Evolutionary conservation across 2,329 filamentous ascomycete species (phyloP), one percentile per base, ranked within the genome.

Genomic region (Dichotomopilus funicola): DNA sequence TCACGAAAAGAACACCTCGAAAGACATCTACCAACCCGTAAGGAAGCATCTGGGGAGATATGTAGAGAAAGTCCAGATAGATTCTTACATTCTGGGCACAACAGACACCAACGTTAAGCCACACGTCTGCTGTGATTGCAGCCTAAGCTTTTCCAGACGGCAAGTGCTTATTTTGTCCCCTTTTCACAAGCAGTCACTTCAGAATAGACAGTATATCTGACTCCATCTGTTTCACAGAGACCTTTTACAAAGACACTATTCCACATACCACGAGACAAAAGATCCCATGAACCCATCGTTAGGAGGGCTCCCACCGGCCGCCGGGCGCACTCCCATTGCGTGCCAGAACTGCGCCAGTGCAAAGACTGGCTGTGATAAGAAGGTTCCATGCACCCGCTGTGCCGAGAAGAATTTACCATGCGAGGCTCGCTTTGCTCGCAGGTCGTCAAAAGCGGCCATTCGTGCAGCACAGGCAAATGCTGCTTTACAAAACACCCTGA

Each of bases 1-100:
- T 79, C 76, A 49, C 72, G 78, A 62, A 80, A 80, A 64, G 78
- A 81, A 61, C 78, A 81, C 63, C 66, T 80, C n/a, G 78, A 81
- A 61, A 73, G 78, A 59, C 78, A 80, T 58, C 73, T 81, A 42
- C 76, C 77, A 8, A 76, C 65, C 53, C 78, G 78, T 80, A 64
- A 69, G 77, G 68, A 38, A 12, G 8, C 7, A 19, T 35, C 13
- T n/a, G 19, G 19, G 19, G 19, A 27, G 19, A 27, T 42, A n/a
- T 6, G 12, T 12, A 11, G 11, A 42, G 40, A 42, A 42, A 6
- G 10, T n/a, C 7, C 40, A 6, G 40, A 42, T 8, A 6, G 9
- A 11, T 13, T 6, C 10, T 27, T n/a, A 42, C 42, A 19, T 51
- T 60, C 37, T 60, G 55, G n/a, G 4, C 27, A n/a, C 7, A 38